phyloP scores from a whole-genome alignment of 2,329 filamentous ascomycete genomes.

The Diplocarpon mali region DNA sequence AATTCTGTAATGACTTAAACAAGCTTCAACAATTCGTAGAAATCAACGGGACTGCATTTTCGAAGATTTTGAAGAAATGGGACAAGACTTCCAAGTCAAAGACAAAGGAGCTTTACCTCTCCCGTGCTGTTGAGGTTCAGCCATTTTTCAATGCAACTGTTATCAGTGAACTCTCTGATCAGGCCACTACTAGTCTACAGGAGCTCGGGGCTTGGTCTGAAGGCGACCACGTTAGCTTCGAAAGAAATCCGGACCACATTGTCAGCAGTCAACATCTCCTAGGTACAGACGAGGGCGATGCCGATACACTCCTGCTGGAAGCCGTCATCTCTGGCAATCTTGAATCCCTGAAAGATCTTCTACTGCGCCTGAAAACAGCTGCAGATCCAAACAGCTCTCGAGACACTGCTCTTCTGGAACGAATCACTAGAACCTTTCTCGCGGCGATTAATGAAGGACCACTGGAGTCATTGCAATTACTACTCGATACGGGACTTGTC shows the following conservation, averaged over 20 bases:
- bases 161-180: slow-evolving; percentile 91
- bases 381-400: slow-evolving; percentile 46
- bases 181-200: slow-evolving; percentile 90
- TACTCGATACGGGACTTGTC: slow-evolving; percentile 72
- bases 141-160: slow-evolving; percentile 97
- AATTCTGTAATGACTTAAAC: slow-evolving; percentile 93
- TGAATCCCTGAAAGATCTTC: slow-evolving; percentile 65
- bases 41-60: slow-evolving; percentile 94
- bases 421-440: slow-evolving; percentile 81
- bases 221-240: slow-evolving; percentile 83
- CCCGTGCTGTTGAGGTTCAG: slow-evolving; percentile 90
- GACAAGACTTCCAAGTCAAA: slow-evolving; percentile 99
- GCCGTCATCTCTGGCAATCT: slow-evolving; percentile 75
- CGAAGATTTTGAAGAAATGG: slow-evolving; percentile 99
- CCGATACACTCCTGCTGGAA: slow-evolving; percentile 79
- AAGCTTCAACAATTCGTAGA: slow-evolving; percentile 98
- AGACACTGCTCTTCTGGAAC: slow-evolving; percentile 51
- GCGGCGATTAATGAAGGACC: slow-evolving; percentile 81
- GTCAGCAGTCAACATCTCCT: slow-evolving; percentile 54
- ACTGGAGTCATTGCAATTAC: slow-evolving; percentile 59
- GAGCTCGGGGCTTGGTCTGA: slow-evolving; percentile 96
- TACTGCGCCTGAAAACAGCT: slow-evolving; percentile 55
- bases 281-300: slow-evolving; percentile 77
- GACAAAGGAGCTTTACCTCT: slow-evolving; percentile 94
- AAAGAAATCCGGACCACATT: slow-evolving; percentile 46